A percentile compares a stretch with the other conserved stretches of the same genome.
These are phyloP conservation scores for Curvularia lunata DNA, from an alignment of 2,329 filamentous ascomycete genomes.

Conservation along the genomic window DNA sequence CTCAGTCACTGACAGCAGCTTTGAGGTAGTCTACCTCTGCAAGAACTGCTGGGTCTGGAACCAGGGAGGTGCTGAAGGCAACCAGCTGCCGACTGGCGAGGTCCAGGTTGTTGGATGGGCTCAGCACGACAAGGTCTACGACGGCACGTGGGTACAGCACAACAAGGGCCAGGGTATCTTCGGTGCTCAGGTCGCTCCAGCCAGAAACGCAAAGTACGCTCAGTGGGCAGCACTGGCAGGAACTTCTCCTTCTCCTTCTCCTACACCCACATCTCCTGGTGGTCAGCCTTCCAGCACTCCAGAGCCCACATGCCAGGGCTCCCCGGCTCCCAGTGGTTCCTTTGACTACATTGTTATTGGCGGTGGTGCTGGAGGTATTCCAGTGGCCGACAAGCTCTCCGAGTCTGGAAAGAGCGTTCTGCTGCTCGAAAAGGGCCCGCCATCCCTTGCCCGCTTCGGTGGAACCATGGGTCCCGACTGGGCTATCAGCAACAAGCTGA, in stretches of 20 bases:
- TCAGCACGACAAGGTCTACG: constrained; percentile 53
- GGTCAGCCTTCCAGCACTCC: constrained; percentile 23
- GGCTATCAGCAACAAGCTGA: constrained; percentile 67
- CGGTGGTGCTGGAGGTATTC: constrained; percentile 67
- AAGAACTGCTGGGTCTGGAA: constrained; percentile 56
- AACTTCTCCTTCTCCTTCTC: constrained; percentile 29
- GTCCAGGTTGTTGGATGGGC: constrained; percentile 62
- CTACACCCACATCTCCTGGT: constrained; percentile 28
- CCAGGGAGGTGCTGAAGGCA: constrained; percentile 50
- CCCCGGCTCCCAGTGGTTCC: constrained; percentile 50
- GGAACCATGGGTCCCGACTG: constrained; percentile 67
- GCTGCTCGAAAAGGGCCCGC: constrained; percentile 58
- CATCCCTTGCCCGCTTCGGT: constrained; percentile 69
- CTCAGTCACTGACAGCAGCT: constrained; percentile 64
- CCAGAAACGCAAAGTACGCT: constrained; percentile 54
- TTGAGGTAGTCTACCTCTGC: constrained; percentile 70
- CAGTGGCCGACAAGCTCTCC: constrained; percentile 65
- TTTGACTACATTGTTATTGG: constrained; percentile 71
- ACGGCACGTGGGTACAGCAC: constrained; percentile 57
- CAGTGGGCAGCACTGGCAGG: constrained; percentile 49
- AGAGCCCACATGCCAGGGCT: constrained; percentile 46
- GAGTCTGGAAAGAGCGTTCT: constrained; percentile 70
- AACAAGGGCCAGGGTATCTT: constrained; percentile 63
- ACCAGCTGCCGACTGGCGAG: constrained; percentile 47
- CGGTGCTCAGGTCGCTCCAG: constrained; percentile 53